Evolutionary conservation across 805 yeast species (phyloP), one percentile per base, ranked within the genome.

Genomic region (Komagataella ulmi): DNA sequence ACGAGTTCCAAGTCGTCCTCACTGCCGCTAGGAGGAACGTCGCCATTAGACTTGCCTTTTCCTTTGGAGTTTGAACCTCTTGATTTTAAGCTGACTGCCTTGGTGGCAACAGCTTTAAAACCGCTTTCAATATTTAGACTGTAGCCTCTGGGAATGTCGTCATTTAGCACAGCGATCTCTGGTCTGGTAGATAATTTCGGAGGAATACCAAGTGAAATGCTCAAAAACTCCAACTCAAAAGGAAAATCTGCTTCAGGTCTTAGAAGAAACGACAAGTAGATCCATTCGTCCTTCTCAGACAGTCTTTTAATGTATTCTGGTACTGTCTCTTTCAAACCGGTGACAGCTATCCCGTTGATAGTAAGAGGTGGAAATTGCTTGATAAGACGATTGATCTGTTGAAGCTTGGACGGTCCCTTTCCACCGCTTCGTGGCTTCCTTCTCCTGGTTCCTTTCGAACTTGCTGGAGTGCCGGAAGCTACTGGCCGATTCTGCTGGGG

Each of bases 191-290:
- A 30, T 24, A 61, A 55, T 0, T 88, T 88, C 2, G 64, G 59
- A 0, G 91, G 88, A 3, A 85, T 68, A 44, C 71, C 63, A 36
- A 85, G 61, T 47, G 77, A 73, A 36, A 84, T 58, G 49, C 75
- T 72, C 52, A 85, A 68, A n/a, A 61, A 58, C 2, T 72, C 74
- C 30, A 85, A 63, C 51, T 81, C 88, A 59, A 72, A 84, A 0
- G 89, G 84, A 59, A 85, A 85, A 47, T 83, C 85, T 60, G 83
- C 90, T 0, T 82, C 70, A 0, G 90, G 90, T 18, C 57, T 59
- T 48, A 80, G 53, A 36, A 70, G 55, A 54, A 79, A 71, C 12
- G 78, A 69, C 14, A 79, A 50, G 53, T 76, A 75, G 4, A 73
- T 57, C 24, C 54, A 52, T 18, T 55, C 54, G 6, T 54, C 50